Conservation (phyloP, 164 flowering plant genomes). For the Cinnamomum micranthum region DNA sequence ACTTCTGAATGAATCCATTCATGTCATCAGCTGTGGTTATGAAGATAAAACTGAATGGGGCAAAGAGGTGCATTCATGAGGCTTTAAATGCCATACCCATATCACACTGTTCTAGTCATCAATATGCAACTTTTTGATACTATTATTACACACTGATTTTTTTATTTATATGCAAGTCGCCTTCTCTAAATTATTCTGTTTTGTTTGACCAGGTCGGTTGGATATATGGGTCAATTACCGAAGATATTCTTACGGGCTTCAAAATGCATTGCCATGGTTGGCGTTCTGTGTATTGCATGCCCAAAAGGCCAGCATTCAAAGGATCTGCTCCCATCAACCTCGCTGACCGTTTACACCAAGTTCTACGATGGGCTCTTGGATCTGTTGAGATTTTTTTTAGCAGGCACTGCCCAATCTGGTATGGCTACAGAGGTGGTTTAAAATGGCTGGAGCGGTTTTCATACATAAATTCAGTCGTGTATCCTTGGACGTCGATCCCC, state of each 20-base stretch:
- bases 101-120: background rate
- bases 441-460: slow-evolving; percentile 29
- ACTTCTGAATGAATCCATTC: slow-evolving; percentile 63
- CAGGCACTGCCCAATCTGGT: slow-evolving; percentile 19
- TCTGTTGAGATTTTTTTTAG: slow-evolving; percentile 31
- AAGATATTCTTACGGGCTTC: slow-evolving; percentile 30
- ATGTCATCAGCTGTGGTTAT: slow-evolving; percentile 70
- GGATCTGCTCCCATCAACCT: slow-evolving; percentile 34
- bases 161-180: background rate
- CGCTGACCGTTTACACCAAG: slow-evolving; percentile 29
- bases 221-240: slow-evolving; percentile 34
- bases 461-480: slow-evolving; percentile 25
- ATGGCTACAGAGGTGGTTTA: slow-evolving; percentile 25
- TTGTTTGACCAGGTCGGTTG: slow-evolving; percentile 21
- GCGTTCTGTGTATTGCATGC: slow-evolving; percentile 29
- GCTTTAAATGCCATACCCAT: background rate
- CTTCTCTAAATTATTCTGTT: background rate
- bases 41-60: slow-evolving; percentile 79
- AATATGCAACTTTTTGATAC: too few species aligned
- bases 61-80: slow-evolving; percentile 41
- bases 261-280: slow-evolving; percentile 34
- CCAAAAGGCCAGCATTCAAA: slow-evolving; percentile 23
- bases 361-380: slow-evolving; percentile 30
- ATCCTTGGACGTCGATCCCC: slow-evolving; percentile 22
- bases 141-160: background rate